These are phyloP conservation scores for Rhododendron ovatum DNA, from an alignment of 148 eudicot genomes.

Conservation along the genomic window DNA sequence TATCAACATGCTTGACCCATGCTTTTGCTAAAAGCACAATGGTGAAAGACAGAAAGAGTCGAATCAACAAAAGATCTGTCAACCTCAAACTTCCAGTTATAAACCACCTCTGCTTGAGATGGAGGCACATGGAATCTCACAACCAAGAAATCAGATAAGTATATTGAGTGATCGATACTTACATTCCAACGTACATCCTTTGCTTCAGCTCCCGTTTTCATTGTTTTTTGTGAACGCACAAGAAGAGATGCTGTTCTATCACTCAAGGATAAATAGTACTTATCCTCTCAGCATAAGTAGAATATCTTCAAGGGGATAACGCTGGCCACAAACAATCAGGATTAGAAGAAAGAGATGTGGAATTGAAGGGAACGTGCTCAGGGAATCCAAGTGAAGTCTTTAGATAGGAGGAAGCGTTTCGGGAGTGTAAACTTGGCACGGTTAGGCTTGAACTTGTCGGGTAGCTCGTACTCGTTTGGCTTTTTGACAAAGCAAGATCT, in stretches of 20 bases:
- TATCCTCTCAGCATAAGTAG: conserved; percentile 91
- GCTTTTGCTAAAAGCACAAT: background rate
- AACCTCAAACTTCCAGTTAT: background rate
- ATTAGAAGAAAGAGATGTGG: conserved; percentile 22
- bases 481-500: conserved; percentile 20
- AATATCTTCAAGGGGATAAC: conserved; percentile 55
- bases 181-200: conserved; percentile 82
- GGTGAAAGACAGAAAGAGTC: background rate
- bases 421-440: conserved; percentile 29
- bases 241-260: conserved; percentile 50
- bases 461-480: conserved; percentile 37
- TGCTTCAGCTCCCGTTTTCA: conserved; percentile 85
- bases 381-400: background rate
- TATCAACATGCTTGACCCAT: background rate
- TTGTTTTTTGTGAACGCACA: conserved; percentile 75
- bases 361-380: background rate
- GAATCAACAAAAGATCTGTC: background rate
- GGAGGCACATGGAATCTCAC: background rate
- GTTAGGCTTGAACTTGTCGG: conserved; percentile 36
- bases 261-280: conserved; percentile 47
- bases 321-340: conserved; percentile 45
- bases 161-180: conserved; percentile 18
- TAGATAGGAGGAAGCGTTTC: conserved; percentile 50
- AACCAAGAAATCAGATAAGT: background rate
- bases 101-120: background rate